phyloP scores from a whole-genome alignment of 1,284 basidiomycete genomes.

The Peniophora sp. region DNA sequence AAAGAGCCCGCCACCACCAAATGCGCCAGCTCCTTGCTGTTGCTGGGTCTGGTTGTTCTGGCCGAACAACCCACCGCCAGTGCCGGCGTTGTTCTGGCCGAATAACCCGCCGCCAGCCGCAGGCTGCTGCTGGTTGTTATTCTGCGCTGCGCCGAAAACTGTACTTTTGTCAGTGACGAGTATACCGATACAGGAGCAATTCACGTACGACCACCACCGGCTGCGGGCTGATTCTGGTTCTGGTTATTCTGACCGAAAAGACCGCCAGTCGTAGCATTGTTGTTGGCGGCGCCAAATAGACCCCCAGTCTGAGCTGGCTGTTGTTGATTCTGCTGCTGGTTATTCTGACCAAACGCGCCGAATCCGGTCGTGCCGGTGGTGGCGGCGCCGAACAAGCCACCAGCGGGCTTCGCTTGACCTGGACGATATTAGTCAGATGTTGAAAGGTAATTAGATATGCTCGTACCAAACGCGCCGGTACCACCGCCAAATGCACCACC shows the following conservation, averaged over 20 bases:
- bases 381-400: slow-evolving; percentile 18
- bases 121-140: slow-evolving; percentile 16
- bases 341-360: slow-evolving; percentile 32
- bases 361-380: slow-evolving; percentile 20
- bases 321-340: slow-evolving; percentile 7
- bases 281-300: slow-evolving; percentile 14
- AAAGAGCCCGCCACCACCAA: slow-evolving; percentile 22
- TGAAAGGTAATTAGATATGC: not conserved
- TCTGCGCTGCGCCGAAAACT: slow-evolving; percentile 8
- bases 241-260: slow-evolving; percentile 17
- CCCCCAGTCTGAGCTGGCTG: slow-evolving; percentile 1
- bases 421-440: not conserved
- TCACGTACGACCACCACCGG: slow-evolving; percentile 18
- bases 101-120: slow-evolving; percentile 24
- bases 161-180: no score
- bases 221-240: slow-evolving; percentile 16
- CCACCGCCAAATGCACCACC: slow-evolving; percentile 11
- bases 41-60: slow-evolving; percentile 12
- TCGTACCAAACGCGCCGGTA: slow-evolving; percentile 26
- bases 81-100: slow-evolving; percentile 6
- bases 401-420: slow-evolving; percentile 18
- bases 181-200: slow-evolving; percentile 18
- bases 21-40: slow-evolving; percentile 25
- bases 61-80: slow-evolving; percentile 2
- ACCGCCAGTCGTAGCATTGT: slow-evolving; percentile 32